Percentiles rank a stretch among this genome's conserved stretches.
phyloP scores from a whole-genome alignment of 192 early-diverging fungal species.

The Irineochytrium annulatum region DNA sequence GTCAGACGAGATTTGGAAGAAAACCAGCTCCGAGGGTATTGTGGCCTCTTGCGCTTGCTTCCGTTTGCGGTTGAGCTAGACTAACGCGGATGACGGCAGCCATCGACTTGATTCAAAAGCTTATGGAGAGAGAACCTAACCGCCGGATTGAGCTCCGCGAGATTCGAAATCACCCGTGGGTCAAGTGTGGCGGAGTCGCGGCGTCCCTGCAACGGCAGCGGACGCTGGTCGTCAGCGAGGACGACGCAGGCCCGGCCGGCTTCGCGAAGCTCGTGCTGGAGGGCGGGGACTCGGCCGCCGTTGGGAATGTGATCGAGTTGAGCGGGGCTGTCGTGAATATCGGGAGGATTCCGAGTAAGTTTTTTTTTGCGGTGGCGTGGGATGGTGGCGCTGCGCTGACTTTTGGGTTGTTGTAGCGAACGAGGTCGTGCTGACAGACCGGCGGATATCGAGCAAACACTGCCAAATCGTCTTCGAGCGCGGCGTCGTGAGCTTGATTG shows the following conservation, averaged over 20 bases:
- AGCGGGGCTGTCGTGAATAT: neutral
- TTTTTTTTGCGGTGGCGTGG: neutral
- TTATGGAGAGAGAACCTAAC: slow-evolving; percentile 24
- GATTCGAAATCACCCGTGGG: slow-evolving; percentile 27
- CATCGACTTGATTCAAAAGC: slow-evolving; percentile 20
- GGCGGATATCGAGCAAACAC: slow-evolving; percentile 18
- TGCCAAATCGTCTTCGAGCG: slow-evolving; percentile 22
- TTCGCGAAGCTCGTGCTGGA: neutral
- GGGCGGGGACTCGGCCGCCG: neutral
- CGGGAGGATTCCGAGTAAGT: neutral
- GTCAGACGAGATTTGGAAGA: slow-evolving; percentile 15
- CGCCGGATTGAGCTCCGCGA: slow-evolving; percentile 16
- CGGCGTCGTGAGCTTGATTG: neutral
- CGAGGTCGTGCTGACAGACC: slow-evolving; percentile 14
- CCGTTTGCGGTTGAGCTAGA: neutral
- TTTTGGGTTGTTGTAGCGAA: neutral
- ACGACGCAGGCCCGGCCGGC: slow-evolving; percentile 1
- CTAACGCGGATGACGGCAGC: neutral
- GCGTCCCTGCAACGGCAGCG: neutral
- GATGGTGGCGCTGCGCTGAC: neutral
- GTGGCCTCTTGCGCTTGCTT: neutral
- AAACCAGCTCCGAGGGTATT: slow-evolving; percentile 2
- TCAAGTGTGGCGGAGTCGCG: neutral
- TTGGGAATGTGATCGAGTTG: neutral
- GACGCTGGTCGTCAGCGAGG: neutral